Evolutionary conservation across 2,329 filamentous ascomycete genomes (phyloP), one percentile per base, ranked within the genome.

Genomic region (Sporothrix pallida): DNA sequence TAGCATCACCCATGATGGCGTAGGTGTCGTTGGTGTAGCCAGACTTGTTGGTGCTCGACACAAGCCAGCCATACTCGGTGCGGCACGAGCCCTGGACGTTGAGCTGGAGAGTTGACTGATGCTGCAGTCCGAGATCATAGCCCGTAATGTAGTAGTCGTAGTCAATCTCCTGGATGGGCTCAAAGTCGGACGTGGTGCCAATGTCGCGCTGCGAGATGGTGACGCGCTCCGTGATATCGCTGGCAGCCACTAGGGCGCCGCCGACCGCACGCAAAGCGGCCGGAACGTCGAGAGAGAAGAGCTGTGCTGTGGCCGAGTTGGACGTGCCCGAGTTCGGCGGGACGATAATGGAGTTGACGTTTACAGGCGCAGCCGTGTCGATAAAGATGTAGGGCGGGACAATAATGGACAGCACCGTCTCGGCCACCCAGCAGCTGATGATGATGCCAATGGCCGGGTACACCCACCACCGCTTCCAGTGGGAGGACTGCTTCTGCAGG

Each of bases 231-330:
- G 70, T 15, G 12, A 71, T 67, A 58, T 72, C 72, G 62, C 86
- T 99, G 70, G 91, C 92, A 73, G 92, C 93, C 77, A 92, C 91
- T 75, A 94, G 96, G 78, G 91, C 91, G 63, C 89, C 98, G 69
- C 92, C 95, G 74, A 92, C 93, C 10, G 90, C 91, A 37, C 91
- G 96, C 74, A 97, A 97, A 81, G 95, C 95, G 6, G 94, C 97
- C 78, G 75, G 74, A 50, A 75, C 76, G 42, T 75, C 74, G 56
- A 74, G 74, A n/a, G 74, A 72, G 67, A 75, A 75, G 46, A 75
- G 72, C 65, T 73, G 72, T 7, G 74, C 74, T 3, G 72, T 70
- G n/a, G 37, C 72, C 42, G 74, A 72, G 72, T 63, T 63, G 46
- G 69, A 58, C 2, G 68, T 73, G 67, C 72, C 74, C 17, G 63